Evolutionary conservation across 257 asterid genomes (phyloP), one percentile per base, ranked within the genome.

Genomic region (Solanum gracilifrons): DNA sequence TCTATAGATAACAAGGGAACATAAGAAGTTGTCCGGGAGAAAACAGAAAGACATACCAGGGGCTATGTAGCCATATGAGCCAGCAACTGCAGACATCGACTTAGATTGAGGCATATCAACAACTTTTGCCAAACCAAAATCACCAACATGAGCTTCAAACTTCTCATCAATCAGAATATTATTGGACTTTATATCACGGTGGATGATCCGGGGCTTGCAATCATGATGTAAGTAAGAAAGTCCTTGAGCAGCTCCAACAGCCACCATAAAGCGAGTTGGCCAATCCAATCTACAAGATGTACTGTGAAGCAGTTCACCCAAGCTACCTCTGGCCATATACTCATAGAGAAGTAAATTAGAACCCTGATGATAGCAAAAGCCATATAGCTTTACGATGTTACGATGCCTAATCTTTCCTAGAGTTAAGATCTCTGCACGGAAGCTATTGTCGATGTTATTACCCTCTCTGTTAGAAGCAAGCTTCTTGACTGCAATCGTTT

Each of bases 51-150:
- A 83, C 96, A 90, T 75, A 95, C 99, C 99, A 20, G 99, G 99
- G 89, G 99, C 99, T 66, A 96, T 96, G 92, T 96, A 96, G 46
- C 99, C 99, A 83, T 96, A 96, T 5, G 99, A 96, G 48, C 99
- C 99, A 32, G 99, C 99, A 84, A 96, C 99, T 0, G 99, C 99
- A 71, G 99, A 96, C 94, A 96, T 92, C 1, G 99, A 94, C 93
- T 95, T 96, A 1, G 98, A 94, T 37, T 94, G 98, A 43, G 99
- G 99, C 99, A 96, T 95, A 87, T 96, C 99, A 31, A 96, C 93
- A 85, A 96, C 99, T 88, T 96, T 96, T 2, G 99, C 99, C 90
- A 96, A 90, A 85, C 99, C 99, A 55, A 96, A 96, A 92, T 96
- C 99, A 55, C 98, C 99, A 69, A 96, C 99, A 62, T 94, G 99